Percentiles rank a stretch among this genome's conserved stretches.
phyloP scores from a whole-genome alignment of 1,284 basidiomycete species.

The Leccinum proliferum region DNA sequence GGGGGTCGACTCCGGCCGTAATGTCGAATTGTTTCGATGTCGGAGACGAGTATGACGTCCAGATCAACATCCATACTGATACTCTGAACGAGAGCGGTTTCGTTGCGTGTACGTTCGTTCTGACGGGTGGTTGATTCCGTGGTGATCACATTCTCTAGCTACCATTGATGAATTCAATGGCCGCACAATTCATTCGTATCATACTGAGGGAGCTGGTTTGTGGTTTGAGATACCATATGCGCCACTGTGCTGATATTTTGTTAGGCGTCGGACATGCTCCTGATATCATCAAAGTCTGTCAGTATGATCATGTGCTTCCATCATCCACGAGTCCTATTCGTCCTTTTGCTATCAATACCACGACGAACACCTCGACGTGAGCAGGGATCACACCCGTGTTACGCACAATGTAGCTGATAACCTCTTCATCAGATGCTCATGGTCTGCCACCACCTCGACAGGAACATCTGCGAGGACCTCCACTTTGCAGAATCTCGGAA shows the following conservation, averaged over 20 bases:
- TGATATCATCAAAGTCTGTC: slow-evolving; percentile 96
- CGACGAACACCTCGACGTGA: slow-evolving; percentile 94
- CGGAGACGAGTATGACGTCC: slow-evolving; percentile 92
- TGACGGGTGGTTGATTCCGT: background rate
- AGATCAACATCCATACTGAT: slow-evolving; percentile 97
- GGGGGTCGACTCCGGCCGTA: slow-evolving; percentile 89
- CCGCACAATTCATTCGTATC: slow-evolving; percentile 97
- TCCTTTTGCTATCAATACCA: slow-evolving; percentile 88
- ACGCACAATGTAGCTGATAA: background rate
- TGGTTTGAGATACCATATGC: slow-evolving; percentile 1
- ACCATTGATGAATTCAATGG: slow-evolving; percentile 90
- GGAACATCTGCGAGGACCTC: slow-evolving; percentile 88
- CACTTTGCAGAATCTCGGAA: slow-evolving; percentile 96
- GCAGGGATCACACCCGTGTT: slow-evolving; percentile 36
- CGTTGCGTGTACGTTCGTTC: slow-evolving; percentile 63
- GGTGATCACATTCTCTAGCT: slow-evolving; percentile 36
- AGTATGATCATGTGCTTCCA: slow-evolving; percentile 88
- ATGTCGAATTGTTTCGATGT: slow-evolving; percentile 81
- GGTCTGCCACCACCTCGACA: slow-evolving; percentile 92
- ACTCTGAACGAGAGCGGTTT: slow-evolving; percentile 95
- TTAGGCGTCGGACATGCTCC: slow-evolving; percentile 95
- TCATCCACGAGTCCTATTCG: slow-evolving; percentile 97
- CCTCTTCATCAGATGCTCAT: slow-evolving; percentile 77
- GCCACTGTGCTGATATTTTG: slow-evolving; percentile 1
- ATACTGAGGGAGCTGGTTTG: slow-evolving; percentile 88